These are phyloP conservation scores for Macrotyloma uniflorum DNA, from an alignment of 306 rosid species.

Conservation along the genomic window DNA sequence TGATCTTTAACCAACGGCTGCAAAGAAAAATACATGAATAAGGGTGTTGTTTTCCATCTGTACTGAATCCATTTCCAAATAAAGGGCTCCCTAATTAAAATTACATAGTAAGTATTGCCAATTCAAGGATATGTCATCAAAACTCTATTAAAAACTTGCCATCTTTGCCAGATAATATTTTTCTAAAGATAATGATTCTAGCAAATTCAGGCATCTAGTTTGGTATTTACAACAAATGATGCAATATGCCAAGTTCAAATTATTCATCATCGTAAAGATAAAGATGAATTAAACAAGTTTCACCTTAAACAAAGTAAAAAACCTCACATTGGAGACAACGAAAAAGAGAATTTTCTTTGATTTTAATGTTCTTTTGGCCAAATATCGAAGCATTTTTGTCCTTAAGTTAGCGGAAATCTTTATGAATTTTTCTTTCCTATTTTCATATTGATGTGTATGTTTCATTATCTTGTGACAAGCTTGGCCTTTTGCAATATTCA, in stretches of 20 bases:
- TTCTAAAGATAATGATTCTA: not conserved
- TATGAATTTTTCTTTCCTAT: not conserved
- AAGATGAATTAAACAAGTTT: not conserved
- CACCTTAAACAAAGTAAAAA: not conserved
- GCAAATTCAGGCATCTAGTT: conserved; percentile 8
- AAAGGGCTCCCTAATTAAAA: too few species aligned
- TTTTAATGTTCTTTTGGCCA: not conserved
- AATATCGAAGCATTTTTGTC: not conserved
- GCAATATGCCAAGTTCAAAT: not conserved
- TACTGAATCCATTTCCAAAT: too few species aligned
- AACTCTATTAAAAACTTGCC: not conserved
- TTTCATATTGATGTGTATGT: not conserved
- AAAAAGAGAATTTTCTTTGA: not conserved
- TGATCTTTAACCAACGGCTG: too few species aligned
- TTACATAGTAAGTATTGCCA: not conserved
- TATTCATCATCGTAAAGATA: too few species aligned
- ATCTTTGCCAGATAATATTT: not conserved
- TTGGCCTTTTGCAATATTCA: not conserved
- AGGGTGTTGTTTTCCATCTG: too few species aligned
- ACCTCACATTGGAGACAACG: not conserved
- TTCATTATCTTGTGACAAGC: not conserved
- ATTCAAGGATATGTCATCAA: not conserved
- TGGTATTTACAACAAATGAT: conserved; percentile 26
- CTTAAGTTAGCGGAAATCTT: not conserved
- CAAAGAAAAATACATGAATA: too few species aligned